Evolutionary conservation across 768 basidiomycete species (phyloP).

Genomic region (Kwoniella dendrophila): DNA sequence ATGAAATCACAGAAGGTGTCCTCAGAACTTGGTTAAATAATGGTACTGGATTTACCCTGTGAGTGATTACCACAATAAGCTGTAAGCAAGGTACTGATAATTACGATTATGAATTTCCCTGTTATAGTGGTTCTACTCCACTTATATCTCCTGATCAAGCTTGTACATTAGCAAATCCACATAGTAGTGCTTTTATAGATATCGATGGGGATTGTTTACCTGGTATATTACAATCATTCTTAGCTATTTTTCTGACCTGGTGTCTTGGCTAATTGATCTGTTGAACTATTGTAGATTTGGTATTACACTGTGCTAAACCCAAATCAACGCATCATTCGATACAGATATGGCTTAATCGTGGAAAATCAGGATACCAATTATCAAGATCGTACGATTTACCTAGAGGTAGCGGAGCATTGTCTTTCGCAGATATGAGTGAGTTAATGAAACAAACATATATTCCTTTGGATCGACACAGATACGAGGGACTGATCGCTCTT

Average conservation of each 20-base stretch:
- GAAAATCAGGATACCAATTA: constrained; percentile 71
- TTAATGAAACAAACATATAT: not conserved
- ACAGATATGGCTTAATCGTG: constrained; percentile 92
- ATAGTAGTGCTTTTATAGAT: constrained; percentile 92
- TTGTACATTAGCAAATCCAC: constrained; percentile 81
- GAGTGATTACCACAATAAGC: constrained; percentile 38
- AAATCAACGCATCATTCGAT: constrained; percentile 63
- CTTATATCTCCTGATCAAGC: constrained; percentile 63
- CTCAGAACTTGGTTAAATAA: constrained; percentile 77
- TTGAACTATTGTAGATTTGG: constrained; percentile 65
- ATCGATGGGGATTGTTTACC: constrained; percentile 94
- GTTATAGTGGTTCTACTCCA: constrained; percentile 63
- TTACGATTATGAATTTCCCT: not conserved
- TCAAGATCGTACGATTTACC: constrained; percentile 72
- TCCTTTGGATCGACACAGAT: not conserved
- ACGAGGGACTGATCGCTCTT: not conserved
- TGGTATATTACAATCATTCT: constrained; percentile 59
- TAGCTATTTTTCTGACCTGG: not conserved
- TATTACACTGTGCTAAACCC: constrained; percentile 78
- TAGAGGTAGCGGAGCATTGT: constrained; percentile 71
- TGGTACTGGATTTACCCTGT: constrained; percentile 77
- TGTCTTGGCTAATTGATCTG: not conserved
- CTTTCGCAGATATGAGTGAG: constrained; percentile 88
- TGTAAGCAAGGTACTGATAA: not conserved
- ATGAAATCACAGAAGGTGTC: not conserved